Evolutionary conservation across 129 eudicot genomes (phyloP), one percentile per base, ranked within the genome.

Genomic region (Cynara cardunculus): DNA sequence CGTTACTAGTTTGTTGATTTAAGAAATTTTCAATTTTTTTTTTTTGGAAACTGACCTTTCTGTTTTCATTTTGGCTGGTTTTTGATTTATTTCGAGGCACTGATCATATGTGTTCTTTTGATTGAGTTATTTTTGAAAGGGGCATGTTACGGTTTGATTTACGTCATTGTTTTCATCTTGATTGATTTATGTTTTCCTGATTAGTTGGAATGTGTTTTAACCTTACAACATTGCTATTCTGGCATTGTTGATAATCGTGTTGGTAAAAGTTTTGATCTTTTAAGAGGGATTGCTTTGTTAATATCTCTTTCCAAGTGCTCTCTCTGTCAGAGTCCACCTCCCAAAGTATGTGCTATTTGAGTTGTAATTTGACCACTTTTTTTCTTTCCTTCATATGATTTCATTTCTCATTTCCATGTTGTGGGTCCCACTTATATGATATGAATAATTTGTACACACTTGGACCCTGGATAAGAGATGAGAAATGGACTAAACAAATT

Each of bases 301-400:
- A 24, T 32, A 30, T 71, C 14, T 71, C n/a, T 71, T 71, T 71
- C 28, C 59, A 35, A 71, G 86, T 83, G 83, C 79, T 62, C 3
- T 32, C 26, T 64, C 0, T 83, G 86, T 83, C 78, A 77, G 75
- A 78, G 18, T 44, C 82, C 83, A 83, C 86, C 61, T 77, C 30
- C 9, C 39, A 71, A 79, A 77, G 74, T 76, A 35, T 72, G 49
- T 83, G 79, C 79, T 35, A 56, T 56, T 72, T 14, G 78, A 71
- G 72, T n/a, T 83, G 73, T 77, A 59, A 59, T 37, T 71, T 71
- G 21, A 59, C 39, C 66, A 76, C 81, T 34, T 82, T 74, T 75
- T 62, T 1, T 22, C 31, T 56, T 44, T 53, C 4, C 3, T 19
- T 82, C 44, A 67, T 74, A 37, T 75, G 41, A 32, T 82, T 69